These are phyloP conservation scores for Penicillium sp. DNA, from an alignment of 2,329 filamentous ascomycete genomes.

Conservation along the genomic window DNA sequence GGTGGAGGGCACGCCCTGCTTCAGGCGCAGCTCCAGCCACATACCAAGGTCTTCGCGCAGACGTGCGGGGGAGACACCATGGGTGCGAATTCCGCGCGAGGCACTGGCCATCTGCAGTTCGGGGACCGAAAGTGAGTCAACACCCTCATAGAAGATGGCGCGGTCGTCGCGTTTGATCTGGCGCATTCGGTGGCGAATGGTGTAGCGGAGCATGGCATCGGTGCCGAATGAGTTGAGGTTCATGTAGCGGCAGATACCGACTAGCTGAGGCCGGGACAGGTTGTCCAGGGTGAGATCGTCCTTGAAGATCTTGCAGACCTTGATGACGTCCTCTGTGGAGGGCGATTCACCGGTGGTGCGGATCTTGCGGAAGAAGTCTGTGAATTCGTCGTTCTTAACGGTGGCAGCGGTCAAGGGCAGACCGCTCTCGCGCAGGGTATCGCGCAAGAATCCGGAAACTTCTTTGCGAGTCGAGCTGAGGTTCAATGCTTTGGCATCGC, in stretches of 20 bases:
- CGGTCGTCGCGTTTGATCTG: conserved; percentile 98
- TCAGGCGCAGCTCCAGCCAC: conserved; percentile 90
- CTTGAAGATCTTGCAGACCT: conserved; percentile 98
- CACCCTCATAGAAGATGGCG: conserved; percentile 88
- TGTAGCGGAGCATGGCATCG: conserved; percentile 95
- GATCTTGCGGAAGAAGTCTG: conserved; percentile 95
- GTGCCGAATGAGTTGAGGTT: conserved; percentile 96
- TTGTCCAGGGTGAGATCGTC: conserved; percentile 97
- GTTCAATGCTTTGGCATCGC: conserved; percentile 78
- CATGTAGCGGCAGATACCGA: conserved; percentile 98
- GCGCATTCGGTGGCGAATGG: conserved; percentile 94
- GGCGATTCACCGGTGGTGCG: conserved; percentile 86
- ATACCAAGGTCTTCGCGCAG: conserved; percentile 86
- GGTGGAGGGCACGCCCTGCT: conserved; percentile 92
- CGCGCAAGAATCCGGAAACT: conserved; percentile 82
- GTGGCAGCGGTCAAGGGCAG: conserved; percentile 79
- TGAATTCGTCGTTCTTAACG: conserved; percentile 88
- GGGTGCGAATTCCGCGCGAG: conserved; percentile 85
- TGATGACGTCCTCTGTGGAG: conserved; percentile 87
- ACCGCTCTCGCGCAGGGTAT: conserved; percentile 89
- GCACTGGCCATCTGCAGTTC: conserved; percentile 92
- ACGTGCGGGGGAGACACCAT: conserved; percentile 82
- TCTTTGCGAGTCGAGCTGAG: conserved; percentile 86
- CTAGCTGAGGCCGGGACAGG: conserved; percentile 86
- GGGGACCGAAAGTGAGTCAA: conserved; percentile 85